phyloP scores from a whole-genome alignment of 495 filamentous ascomycete species.

The Xylaria curta region DNA sequence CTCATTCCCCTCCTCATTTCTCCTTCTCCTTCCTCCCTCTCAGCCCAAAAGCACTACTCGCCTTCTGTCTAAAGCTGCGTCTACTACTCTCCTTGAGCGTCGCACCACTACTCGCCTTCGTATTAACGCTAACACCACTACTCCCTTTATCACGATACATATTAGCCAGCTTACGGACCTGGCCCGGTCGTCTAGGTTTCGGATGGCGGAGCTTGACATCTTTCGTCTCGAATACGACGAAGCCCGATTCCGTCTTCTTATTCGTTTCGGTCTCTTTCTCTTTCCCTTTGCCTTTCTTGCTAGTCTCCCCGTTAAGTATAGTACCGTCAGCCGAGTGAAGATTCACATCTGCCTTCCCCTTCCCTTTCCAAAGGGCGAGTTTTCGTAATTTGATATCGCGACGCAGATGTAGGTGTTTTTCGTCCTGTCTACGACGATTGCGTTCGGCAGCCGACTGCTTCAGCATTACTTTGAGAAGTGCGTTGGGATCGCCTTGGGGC shows the following conservation, averaged over 20 bases:
- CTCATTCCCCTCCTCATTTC: neutral
- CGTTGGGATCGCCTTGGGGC: conserved; percentile 23
- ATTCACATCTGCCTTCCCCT: conserved; percentile 1
- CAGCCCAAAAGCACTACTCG: conserved; percentile 38
- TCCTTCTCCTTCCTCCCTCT: conserved; percentile 20
- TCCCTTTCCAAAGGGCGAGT: conserved; percentile 20
- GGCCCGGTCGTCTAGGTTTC: conserved; percentile 37
- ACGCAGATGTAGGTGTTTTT: conserved; percentile 30
- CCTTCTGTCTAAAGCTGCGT: conserved; percentile 13
- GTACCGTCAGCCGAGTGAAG: neutral
- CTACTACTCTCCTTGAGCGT: conserved; percentile 13
- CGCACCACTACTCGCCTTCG: conserved; percentile 30
- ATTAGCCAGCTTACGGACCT: conserved; percentile 40
- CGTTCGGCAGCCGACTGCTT: conserved; percentile 84
- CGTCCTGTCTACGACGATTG: conserved; percentile 57
- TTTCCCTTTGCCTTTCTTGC: conserved; percentile 30
- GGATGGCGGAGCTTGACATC: conserved; percentile 40
- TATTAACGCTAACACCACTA: conserved; percentile 32
- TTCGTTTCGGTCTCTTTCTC: conserved; percentile 34
- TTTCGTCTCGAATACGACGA: conserved; percentile 37
- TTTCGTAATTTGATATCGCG: conserved; percentile 4
- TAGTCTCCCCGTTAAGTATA: neutral
- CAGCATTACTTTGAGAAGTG: conserved; percentile 43
- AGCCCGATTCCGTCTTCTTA: conserved; percentile 41
- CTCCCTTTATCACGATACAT: conserved; percentile 41